Percentiles rank a stretch among this genome's conserved stretches.
These are phyloP conservation scores for Fusarium sp. DNA, from an alignment of 2,329 filamentous ascomycete species.

Conservation along the genomic window DNA sequence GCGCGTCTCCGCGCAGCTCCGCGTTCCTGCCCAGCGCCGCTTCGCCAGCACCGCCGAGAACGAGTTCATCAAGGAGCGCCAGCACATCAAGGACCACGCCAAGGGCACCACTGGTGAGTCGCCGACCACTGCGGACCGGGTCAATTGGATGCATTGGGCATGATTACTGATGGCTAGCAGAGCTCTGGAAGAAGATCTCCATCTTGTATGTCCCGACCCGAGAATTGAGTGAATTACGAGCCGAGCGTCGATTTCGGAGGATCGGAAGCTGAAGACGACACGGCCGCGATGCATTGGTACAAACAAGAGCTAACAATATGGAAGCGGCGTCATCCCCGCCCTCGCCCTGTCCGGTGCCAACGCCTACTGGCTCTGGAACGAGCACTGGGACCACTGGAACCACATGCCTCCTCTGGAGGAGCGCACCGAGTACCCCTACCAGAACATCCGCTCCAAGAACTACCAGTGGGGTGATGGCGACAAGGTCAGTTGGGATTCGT, in stretches of 20 bases:
- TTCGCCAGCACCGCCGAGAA: slow-evolving; percentile 82
- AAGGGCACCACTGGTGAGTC: slow-evolving; percentile 79
- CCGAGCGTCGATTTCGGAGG: slow-evolving; percentile 21
- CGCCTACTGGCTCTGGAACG: slow-evolving; percentile 88
- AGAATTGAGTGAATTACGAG: slow-evolving; percentile 43
- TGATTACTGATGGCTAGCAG: slow-evolving; percentile 59
- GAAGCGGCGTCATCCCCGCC: slow-evolving; percentile 76
- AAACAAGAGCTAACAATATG: slow-evolving; percentile 36
- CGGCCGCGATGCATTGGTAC: slow-evolving; percentile 7
- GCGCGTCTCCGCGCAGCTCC: slow-evolving; percentile 68
- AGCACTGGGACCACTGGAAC: slow-evolving; percentile 95
- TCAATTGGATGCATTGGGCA: slow-evolving; percentile 33
- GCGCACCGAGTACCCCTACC: slow-evolving; percentile 91
- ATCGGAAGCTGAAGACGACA: slow-evolving; percentile 27
- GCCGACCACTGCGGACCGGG: slow-evolving; percentile 8
- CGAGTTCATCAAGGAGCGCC: slow-evolving; percentile 90
- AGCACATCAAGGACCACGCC: slow-evolving; percentile 90
- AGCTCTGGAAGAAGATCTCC: slow-evolving; percentile 94
- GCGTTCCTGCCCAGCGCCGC: slow-evolving; percentile 70
- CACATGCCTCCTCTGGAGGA: slow-evolving; percentile 90
- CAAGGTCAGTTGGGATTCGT: slow-evolving; percentile 67
- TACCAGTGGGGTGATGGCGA: slow-evolving; percentile 94
- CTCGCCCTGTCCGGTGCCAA: slow-evolving; percentile 78
- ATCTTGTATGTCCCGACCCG: slow-evolving; percentile 76
- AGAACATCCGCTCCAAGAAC: slow-evolving; percentile 98